A percentile compares a stretch with the other conserved stretches of the same genome.
Evolutionary conservation across 2,329 filamentous ascomycete genomes (phyloP).

Genomic region (Biscogniauxia sp.): DNA sequence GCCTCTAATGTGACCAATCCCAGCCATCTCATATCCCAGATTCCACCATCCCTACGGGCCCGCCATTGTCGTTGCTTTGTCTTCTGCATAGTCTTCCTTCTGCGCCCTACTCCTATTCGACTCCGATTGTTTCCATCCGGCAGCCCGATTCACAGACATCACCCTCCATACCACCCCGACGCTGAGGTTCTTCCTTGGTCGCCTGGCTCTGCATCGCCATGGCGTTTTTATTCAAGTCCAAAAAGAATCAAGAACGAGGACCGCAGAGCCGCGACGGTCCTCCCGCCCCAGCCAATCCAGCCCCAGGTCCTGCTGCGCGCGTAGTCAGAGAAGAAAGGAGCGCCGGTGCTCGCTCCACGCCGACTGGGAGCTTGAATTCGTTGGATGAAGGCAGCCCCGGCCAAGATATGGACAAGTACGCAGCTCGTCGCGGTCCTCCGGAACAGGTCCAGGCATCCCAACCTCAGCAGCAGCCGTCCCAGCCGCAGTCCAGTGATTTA

Average conservation of each 20-base stretch:
- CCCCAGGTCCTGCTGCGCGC: conserved; percentile 49
- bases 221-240: conserved; percentile 82
- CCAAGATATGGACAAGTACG: conserved; percentile 59
- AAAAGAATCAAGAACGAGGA: conserved; percentile 68
- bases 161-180: conserved; percentile 1
- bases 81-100: conserved; percentile 8
- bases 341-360: conserved; percentile 59
- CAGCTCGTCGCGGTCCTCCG: conserved; percentile 52
- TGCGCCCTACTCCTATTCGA: conserved; percentile 4
- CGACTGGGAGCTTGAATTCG: conserved; percentile 76
- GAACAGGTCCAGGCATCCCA: conserved; percentile 41
- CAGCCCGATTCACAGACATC: conserved; percentile 8
- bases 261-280: conserved; percentile 55
- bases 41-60: conserved; percentile 12
- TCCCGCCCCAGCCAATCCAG: conserved; percentile 45
- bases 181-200: conserved; percentile 31
- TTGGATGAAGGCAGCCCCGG: conserved; percentile 60
- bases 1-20: conserved; percentile 24
- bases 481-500: conserved; percentile 33
- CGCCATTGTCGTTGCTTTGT: conserved; percentile 15
- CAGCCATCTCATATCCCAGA: conserved; percentile 25
- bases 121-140: background rate
- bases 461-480: conserved; percentile 31
- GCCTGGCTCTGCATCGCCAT: conserved; percentile 52
- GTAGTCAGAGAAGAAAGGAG: conserved; percentile 56